Evolutionary conservation across 208 protist genomes (phyloP).

Genomic region (Leishmania aethiopica): DNA sequence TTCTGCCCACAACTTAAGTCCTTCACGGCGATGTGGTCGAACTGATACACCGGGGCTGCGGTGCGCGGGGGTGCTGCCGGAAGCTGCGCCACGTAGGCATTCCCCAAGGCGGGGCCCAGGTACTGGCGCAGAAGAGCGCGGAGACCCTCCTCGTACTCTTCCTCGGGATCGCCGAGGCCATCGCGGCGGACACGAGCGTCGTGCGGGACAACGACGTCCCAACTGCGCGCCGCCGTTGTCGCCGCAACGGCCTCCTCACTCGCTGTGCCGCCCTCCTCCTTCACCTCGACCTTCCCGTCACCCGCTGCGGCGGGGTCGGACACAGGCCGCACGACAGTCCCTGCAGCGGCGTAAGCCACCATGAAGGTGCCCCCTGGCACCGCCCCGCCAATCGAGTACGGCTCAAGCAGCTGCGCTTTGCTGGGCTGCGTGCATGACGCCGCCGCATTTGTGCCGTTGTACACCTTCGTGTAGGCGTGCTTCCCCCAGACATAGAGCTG

Average conservation of each 20-base stretch:
- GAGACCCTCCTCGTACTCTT: constrained; percentile 58
- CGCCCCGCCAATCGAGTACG: constrained; percentile 37
- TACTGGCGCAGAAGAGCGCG: constrained; percentile 61
- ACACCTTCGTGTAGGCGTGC: constrained; percentile 54
- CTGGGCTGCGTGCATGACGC: constrained; percentile 30
- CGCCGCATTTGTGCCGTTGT: constrained; percentile 49
- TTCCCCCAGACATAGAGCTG: constrained; percentile 80
- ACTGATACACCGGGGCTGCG: constrained; percentile 32
- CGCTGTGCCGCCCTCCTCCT: constrained; percentile 1
- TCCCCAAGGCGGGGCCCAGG: constrained; percentile 44
- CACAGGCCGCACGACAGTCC: neutral
- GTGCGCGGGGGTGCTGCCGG: constrained; percentile 47
- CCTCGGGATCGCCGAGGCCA: constrained; percentile 32
- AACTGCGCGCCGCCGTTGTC: constrained; percentile 17
- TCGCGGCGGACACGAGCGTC: constrained; percentile 48
- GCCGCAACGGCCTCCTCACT: neutral
- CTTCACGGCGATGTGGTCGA: constrained; percentile 36
- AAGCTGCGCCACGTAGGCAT: constrained; percentile 43
- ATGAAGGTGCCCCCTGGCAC: constrained; percentile 60
- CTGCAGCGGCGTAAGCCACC: constrained; percentile 46
- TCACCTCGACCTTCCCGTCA: constrained; percentile 2
- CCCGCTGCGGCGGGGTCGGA: neutral
- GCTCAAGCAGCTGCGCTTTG: constrained; percentile 39
- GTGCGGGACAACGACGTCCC: constrained; percentile 81
- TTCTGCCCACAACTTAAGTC: constrained; percentile 60